Base-by-base conservation (phyloP, 2,329 filamentous ascomycete species). In the Aspergillus novoparasiticus region DNA sequence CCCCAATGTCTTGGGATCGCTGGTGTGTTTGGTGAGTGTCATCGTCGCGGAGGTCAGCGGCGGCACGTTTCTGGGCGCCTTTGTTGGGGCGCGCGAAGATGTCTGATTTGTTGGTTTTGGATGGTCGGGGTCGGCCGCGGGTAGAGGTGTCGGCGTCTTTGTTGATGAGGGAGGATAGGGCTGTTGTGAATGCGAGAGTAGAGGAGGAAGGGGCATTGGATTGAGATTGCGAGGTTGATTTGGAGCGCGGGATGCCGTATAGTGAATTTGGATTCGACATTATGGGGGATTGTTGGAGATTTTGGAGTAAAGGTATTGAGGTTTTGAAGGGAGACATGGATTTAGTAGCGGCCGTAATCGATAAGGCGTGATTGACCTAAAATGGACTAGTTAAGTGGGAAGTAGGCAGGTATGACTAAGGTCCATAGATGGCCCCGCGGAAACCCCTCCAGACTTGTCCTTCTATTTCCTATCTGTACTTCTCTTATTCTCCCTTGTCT, bases 151-250 rank as follows among this genome's bases (percentile, higher is more conserved):
- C 12, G 78, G 67, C 19, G 65, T 81, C 73, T 64, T 81, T 83
- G 59, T 89, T 83, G 79, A 97, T 92, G 60, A 97, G 87, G 53
- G 89, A 91, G 70, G 91, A 90, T 66, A 98, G 87, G 68, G 95
- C 91, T 12, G 92, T 92, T n/a, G 91, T 89, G 81, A 99, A 98
- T 74, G 93, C 89, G 60, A 97, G 87, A 51, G 88, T 90, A 57
- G 87, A 90, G 21, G 93, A 87, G 21, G 88, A 87, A 23, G 85
- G 83, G 30, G 66, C 89, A 68, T 86, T 84, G 71, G 81, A 59
- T 43, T 65, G 78, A 58, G 75, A 75, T 64, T 55, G 32, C 1
- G 60, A 21, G 5, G 77, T 75, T 46, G 88, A 89, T 77, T 93
- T 94, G 12, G 86, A 82, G 43, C 88, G 87, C 60, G 87, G 86